Conservation (phyloP, 495 filamentous ascomycete genomes). For the Lasiosphaeriaceae sp. region DNA sequence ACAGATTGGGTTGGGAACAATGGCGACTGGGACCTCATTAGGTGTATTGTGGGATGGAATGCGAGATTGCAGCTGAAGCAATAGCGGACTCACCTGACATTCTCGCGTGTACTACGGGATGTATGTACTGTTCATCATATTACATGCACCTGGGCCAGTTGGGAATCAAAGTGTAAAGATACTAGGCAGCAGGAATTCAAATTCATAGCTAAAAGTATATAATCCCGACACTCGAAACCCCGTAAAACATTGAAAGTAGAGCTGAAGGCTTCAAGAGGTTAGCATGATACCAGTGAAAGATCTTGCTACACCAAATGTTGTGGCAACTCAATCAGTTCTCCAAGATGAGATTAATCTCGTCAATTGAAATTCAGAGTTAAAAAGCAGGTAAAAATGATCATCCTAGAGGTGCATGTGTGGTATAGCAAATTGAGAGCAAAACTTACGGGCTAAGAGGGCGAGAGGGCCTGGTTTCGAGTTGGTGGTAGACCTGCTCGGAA, state of each 20-base stretch:
- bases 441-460: slow-evolving; percentile 20
- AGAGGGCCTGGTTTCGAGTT: background rate
- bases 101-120: background rate
- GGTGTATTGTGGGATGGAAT: slow-evolving; percentile 90
- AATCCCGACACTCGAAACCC: background rate
- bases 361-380: slow-evolving; percentile 67
- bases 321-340: slow-evolving; percentile 71
- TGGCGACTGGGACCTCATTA: slow-evolving; percentile 91
- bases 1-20: slow-evolving; percentile 87
- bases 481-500: slow-evolving; percentile 31
- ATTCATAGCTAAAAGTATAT: background rate
- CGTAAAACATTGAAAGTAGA: no score
- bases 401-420: slow-evolving; percentile 58
- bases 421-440: slow-evolving; percentile 12
- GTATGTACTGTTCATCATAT: background rate
- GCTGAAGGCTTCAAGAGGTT: slow-evolving; percentile 12
- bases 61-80: slow-evolving; percentile 57
- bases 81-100: slow-evolving; percentile 15
- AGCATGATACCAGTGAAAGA: slow-evolving; percentile 13
- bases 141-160: background rate
- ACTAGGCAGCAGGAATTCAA: background rate
- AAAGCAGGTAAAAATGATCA: slow-evolving; percentile 63
- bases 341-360: slow-evolving; percentile 87
- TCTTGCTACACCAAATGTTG: background rate
- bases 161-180: background rate